These are phyloP conservation scores for Coemansia sp. DNA, from an alignment of 192 early-diverging fungal genomes.

Conservation along the genomic window DNA sequence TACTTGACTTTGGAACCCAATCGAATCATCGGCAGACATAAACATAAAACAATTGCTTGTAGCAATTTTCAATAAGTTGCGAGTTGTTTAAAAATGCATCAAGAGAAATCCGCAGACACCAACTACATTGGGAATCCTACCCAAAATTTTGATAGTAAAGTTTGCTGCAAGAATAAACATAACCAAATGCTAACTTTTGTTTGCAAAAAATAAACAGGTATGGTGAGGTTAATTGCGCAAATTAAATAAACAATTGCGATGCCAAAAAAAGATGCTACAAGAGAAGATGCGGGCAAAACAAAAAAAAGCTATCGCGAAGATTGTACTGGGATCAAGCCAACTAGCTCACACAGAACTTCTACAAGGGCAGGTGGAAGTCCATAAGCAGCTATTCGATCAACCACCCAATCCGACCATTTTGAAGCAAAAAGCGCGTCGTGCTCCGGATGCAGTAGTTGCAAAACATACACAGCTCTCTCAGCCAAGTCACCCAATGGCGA, in stretches of 20 bases:
- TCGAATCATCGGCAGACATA: no score
- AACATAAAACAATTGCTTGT: no score
- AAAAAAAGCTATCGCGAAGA: background rate
- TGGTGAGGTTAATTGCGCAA: background rate
- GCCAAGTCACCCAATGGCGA: slow-evolving; percentile 44
- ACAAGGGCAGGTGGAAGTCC: slow-evolving; percentile 18
- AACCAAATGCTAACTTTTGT: no score
- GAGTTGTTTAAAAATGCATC: no score
- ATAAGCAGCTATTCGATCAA: slow-evolving; percentile 25
- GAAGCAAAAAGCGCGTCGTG: slow-evolving; percentile 41
- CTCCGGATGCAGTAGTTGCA: slow-evolving; percentile 46
- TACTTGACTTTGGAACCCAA: no score
- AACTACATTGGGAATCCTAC: no score
- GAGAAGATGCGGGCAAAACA: background rate
- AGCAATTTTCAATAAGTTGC: no score
- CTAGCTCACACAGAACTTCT: slow-evolving; percentile 44
- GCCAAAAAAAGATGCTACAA: slow-evolving; percentile 4
- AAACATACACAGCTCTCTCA: slow-evolving; percentile 45
- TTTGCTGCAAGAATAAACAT: no score
- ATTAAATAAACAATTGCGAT: slow-evolving; percentile 3
- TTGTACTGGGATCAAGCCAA: slow-evolving; percentile 33
- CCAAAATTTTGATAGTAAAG: no score
- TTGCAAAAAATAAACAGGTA: no score
- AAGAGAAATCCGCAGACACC: no score
- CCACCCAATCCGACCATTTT: slow-evolving; percentile 39